Base-by-base conservation (phyloP, 2,329 filamentous ascomycete genomes). In the Hypoxylon sp. region DNA sequence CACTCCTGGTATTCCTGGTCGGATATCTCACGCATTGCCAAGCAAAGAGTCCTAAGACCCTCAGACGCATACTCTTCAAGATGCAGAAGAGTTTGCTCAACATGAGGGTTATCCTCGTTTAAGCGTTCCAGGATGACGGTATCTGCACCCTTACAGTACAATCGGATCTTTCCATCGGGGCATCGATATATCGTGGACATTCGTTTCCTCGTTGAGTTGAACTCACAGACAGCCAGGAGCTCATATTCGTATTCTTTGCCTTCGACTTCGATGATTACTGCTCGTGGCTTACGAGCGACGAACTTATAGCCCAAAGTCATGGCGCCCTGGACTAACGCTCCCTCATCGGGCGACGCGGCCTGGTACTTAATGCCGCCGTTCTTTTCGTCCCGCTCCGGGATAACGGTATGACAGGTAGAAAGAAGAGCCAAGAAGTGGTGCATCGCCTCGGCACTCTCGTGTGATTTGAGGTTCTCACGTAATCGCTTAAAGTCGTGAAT, bases 1-100 rank as follows among this genome's bases (percentile, higher is more conserved):
- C 96, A 99, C 77, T 97, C 91, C 73, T 90, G 87, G 76, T 91
- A 99, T 77, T 99, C 96, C 27, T 92, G 86, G 72, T 99, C 95
- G 0, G 95, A 90, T 22, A 99, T 85, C 80, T 98, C 96, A 61
- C 96, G 92, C 91, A 97, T 94, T 8, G 96, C 94, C 72, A 99
- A 84, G 82, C 97, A 99, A 13, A 99, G 88, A 4, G 96, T 99
- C 75, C 96, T 92, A 57, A 99, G 85, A 80, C 96, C 97, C 74
- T 99, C 96, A 0, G 95, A 97, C 6, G 96, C 96, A 79, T 99
- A 99, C 77, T 99, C 97, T 81, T 99, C 97, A n/a, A 99, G 86
- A 79, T 99, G 97, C 62, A 94, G 90, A 70, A 98, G 84, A 0
- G 96, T 99, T n/a, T 87, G 84, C 77, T 99, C 96, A 1, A 97